phyloP scores from a whole-genome alignment of 352 stramenopile genomes.

The Paralagenidium karlingii region DNA sequence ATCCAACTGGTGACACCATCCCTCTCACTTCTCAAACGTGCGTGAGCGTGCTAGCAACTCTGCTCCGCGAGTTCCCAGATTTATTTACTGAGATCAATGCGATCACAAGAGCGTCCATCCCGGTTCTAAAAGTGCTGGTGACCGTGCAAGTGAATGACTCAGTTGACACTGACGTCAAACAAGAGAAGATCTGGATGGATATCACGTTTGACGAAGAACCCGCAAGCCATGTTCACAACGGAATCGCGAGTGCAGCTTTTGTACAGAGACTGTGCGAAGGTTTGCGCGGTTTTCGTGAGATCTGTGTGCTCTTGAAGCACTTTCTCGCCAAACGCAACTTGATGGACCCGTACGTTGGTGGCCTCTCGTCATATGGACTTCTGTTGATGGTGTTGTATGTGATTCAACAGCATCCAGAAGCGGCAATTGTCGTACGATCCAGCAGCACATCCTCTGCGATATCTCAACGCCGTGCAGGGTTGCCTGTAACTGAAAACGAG shows the following conservation, averaged over 20 bases:
- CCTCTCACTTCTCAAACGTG: slow-evolving; percentile 39
- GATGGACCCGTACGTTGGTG: slow-evolving; percentile 86
- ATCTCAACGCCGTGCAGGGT: background rate
- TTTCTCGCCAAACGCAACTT: slow-evolving; percentile 77
- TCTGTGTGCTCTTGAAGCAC: slow-evolving; percentile 84
- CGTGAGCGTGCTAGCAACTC: slow-evolving; percentile 17
- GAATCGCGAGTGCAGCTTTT: slow-evolving; percentile 59
- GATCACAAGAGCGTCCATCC: slow-evolving; percentile 55
- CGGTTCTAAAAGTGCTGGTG: slow-evolving; percentile 66
- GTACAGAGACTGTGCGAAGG: slow-evolving; percentile 40
- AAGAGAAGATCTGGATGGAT: slow-evolving; percentile 9
- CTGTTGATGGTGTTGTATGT: slow-evolving; percentile 68
- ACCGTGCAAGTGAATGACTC: slow-evolving; percentile 9
- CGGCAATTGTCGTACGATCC: slow-evolving; percentile 9
- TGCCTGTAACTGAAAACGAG: background rate
- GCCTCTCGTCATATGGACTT: slow-evolving; percentile 82
- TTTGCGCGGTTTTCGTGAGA: slow-evolving; percentile 68
- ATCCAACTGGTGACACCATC: background rate
- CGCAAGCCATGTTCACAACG: slow-evolving; percentile 37
- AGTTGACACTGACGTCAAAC: background rate
- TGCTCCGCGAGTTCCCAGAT: background rate
- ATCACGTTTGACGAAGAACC: slow-evolving; percentile 79
- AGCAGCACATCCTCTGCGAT: slow-evolving; percentile 7
- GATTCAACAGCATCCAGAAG: slow-evolving; percentile 27
- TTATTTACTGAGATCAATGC: slow-evolving; percentile 46